Evolutionary conservation across 495 filamentous ascomycete genomes (phyloP).

Genomic region (Friedmanniomyces simplex): DNA sequence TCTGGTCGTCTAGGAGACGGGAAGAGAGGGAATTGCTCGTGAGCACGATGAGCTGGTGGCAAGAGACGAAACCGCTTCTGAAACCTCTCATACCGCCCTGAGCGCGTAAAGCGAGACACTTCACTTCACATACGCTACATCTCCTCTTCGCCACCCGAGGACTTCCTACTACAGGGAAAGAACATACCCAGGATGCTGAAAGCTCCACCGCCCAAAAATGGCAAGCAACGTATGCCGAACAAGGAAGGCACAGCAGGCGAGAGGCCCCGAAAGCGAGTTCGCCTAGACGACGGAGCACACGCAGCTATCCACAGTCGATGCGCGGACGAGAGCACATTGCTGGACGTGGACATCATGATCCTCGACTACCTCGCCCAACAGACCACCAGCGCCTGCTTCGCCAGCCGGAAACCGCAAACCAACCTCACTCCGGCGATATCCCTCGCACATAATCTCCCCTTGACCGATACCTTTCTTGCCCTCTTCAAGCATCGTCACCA

Average conservation of each 20-base stretch:
- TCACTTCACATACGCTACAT: too few species aligned
- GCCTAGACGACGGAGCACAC: not conserved
- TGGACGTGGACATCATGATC: slow-evolving; percentile 43
- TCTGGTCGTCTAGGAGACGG: not conserved
- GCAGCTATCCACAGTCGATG: not conserved
- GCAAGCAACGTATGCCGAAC: not conserved
- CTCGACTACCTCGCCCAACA: slow-evolving; percentile 45
- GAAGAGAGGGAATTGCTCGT: not conserved
- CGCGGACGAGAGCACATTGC: not conserved
- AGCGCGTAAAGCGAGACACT: not conserved
- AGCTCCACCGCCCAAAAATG: not conserved
- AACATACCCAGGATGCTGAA: too few species aligned
- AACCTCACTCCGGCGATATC: not conserved
- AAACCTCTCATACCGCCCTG: slow-evolving; percentile 4
- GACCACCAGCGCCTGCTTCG: slow-evolving; percentile 31
- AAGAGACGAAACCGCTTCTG: not conserved
- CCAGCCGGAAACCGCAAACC: not conserved
- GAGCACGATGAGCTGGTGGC: not conserved
- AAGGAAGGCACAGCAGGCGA: not conserved
- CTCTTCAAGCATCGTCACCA: slow-evolving; percentile 30
- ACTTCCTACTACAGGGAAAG: too few species aligned
- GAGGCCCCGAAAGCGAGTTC: not conserved
- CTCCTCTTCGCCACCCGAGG: too few species aligned
- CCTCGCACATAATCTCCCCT: slow-evolving; percentile 3
- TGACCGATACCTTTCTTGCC: slow-evolving; percentile 25